phyloP scores from a whole-genome alignment of 2,329 filamentous ascomycete species.

The Arachnomyces sp. region DNA sequence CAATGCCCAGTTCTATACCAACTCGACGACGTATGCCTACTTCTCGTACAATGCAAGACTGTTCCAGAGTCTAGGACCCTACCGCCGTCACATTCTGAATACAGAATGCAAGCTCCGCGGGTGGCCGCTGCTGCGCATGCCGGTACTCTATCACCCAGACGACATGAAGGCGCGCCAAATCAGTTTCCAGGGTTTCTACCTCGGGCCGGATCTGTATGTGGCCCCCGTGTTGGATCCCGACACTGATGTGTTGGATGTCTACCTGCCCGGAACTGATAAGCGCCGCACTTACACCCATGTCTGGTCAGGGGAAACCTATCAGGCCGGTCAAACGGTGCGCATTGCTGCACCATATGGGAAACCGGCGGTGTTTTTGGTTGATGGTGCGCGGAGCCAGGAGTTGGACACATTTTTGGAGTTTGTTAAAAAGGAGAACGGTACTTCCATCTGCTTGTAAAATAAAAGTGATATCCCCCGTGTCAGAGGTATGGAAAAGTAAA shows the following conservation, averaged over 20 bases:
- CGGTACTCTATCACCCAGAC: slow-evolving; percentile 17
- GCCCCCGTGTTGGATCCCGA: slow-evolving; percentile 17
- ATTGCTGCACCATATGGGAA: too few species aligned
- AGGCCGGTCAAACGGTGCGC: slow-evolving; percentile 10
- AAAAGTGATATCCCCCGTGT: too few species aligned
- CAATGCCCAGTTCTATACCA: slow-evolving; percentile 32
- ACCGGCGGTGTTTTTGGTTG: too few species aligned
- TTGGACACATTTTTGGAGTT: too few species aligned
- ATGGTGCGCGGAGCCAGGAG: too few species aligned
- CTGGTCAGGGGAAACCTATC: slow-evolving; percentile 14
- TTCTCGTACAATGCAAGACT: slow-evolving; percentile 30
- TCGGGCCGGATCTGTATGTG: slow-evolving; percentile 17
- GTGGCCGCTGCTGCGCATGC: slow-evolving; percentile 19
- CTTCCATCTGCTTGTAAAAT: too few species aligned
- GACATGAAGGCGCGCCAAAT: slow-evolving; percentile 14
- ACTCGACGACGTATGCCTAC: slow-evolving; percentile 26
- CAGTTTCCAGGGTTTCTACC: slow-evolving; percentile 19
- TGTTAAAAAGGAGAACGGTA: too few species aligned
- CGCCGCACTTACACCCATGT: slow-evolving; percentile 14
- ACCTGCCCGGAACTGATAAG: slow-evolving; percentile 15
- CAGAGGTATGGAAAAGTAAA: too few species aligned
- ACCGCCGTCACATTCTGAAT: slow-evolving; percentile 23
- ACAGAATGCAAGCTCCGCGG: slow-evolving; percentile 16
- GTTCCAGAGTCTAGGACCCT: slow-evolving; percentile 26
- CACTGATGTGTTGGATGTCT: slow-evolving; percentile 12